Conservation (phyloP, 495 filamentous ascomycete species). For the Penicillium argentinense region DNA sequence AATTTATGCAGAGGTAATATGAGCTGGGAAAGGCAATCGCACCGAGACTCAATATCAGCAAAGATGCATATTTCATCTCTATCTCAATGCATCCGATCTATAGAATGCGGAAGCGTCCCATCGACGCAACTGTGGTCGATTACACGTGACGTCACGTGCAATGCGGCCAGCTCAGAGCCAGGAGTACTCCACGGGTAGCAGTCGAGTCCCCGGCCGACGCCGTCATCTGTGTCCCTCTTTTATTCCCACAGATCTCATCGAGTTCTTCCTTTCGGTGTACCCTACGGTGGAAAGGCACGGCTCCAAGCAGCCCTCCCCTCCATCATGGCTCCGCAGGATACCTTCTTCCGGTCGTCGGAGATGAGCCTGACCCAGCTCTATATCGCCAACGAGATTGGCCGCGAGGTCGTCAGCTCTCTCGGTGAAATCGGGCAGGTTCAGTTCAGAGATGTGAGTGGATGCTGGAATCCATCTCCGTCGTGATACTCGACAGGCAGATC, state of each 20-base stretch:
- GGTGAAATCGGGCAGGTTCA: constrained; percentile 94
- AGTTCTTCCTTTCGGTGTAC: constrained; percentile 8
- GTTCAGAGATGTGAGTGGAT: constrained; percentile 84
- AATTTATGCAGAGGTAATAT: too few species aligned
- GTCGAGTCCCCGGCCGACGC: constrained; percentile 2
- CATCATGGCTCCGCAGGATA: constrained; percentile 68
- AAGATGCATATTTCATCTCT: too few species aligned
- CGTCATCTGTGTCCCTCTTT: constrained; percentile 19
- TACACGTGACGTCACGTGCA: constrained; percentile 25
- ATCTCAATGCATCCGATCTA: too few species aligned
- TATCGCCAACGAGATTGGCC: constrained; percentile 96
- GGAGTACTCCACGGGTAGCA: too few species aligned
- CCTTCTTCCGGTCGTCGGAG: constrained; percentile 98
- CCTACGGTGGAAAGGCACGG: constrained; percentile 29
- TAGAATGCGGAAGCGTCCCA: neutral
- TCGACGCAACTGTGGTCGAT: neutral
- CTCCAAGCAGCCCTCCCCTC: constrained; percentile 27
- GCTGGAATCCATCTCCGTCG: neutral
- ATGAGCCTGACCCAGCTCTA: constrained; percentile 99
- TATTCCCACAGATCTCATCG: constrained; percentile 4
- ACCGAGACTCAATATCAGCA: too few species aligned
- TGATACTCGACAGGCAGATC: neutral
- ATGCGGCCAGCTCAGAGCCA: constrained; percentile 22
- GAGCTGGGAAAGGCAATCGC: too few species aligned
- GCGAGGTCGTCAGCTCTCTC: constrained; percentile 94